Percentiles rank a stretch among this genome's conserved stretches.
phyloP scores from a whole-genome alignment of 2,329 filamentous ascomycete species.

The Claviceps citrina region DNA sequence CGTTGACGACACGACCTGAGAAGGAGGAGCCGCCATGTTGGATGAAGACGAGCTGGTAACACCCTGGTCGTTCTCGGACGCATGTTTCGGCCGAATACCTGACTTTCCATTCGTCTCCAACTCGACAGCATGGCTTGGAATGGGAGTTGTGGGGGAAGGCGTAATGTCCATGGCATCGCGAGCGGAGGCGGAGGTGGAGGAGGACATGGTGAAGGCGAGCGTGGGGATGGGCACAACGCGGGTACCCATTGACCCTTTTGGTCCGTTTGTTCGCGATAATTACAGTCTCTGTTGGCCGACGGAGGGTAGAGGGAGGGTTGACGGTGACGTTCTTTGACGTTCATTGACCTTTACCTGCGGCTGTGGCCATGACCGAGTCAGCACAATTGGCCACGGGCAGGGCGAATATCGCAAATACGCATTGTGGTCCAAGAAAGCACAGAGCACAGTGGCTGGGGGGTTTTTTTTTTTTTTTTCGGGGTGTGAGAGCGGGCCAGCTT shows the following conservation, averaged over 20 bases:
- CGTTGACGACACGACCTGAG: conserved; percentile 43
- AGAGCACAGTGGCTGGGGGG: background rate
- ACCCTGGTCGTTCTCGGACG: conserved; percentile 24
- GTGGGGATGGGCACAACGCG: conserved; percentile 43
- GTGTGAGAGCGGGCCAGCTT: conserved; percentile 1
- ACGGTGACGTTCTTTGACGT: too few species aligned
- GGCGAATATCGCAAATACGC: conserved; percentile 1
- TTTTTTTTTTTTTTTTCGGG: too few species aligned
- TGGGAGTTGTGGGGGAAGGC: conserved; percentile 32
- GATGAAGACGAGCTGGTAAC: conserved; percentile 14
- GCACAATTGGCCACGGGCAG: background rate
- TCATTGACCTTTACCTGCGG: conserved; percentile 1
- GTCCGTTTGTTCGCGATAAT: background rate
- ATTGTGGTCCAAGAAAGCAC: background rate
- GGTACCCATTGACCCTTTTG: conserved; percentile 17
- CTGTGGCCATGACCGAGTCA: conserved; percentile 1
- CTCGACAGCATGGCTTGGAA: conserved; percentile 29
- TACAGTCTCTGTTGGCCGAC: background rate
- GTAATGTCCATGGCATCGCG: conserved; percentile 50
- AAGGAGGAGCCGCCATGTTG: conserved; percentile 36
- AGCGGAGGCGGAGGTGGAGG: conserved; percentile 39
- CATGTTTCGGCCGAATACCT: conserved; percentile 21
- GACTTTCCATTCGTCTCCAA: conserved; percentile 23
- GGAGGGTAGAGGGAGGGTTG: background rate
- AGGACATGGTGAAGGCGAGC: conserved; percentile 43